Base-by-base conservation (phyloP, 257 asterid species). In the Solanum sitiens region DNA sequence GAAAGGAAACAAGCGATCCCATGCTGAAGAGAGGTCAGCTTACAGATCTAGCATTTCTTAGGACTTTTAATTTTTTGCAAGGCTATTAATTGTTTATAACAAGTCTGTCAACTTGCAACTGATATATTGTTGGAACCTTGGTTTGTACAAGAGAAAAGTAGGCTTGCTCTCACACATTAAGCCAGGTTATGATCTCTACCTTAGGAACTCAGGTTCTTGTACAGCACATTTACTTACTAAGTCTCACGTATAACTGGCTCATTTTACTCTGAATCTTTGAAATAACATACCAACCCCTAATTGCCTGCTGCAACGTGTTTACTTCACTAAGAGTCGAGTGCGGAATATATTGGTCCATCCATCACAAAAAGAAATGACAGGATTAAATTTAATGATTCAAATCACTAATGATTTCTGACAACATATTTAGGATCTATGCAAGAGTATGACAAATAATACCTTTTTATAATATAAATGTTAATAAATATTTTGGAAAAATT, bases 1-100 rank as follows among this genome's bases (percentile, higher is more conserved):
- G 93, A 93, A 97, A 82, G 98, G 98, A 83, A 93, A 91, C 90
- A 97, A 97, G 89, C 92, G 99, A 75, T 16, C 94, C 87, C 96
- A 89, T 82, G 47, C 90, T 83, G 98, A 95, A 87, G 98, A 97
- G 91, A 97, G 99, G 99, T 97, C 88, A 73, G 91, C 77, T 65
- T 65, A 85, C 79, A 73, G 35, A 27, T 80, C 30, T 47, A 80
- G 44, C 68, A 80, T 80, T 30, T 80, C 30, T 80, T 47, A 5
- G 68, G 85, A 18, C n/a, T 80, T 16, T 3, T 18, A 11, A 1
- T 80, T 47, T 50, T 8, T 47, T 27, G 16, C 5, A 18, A 47
- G 39, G 44, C 85, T 47, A 80, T 18, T 47, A 30, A 10, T 47
- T 47, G 85, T 30, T 80, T 47, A 39, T 50, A 80, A 27, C 67